Base-by-base conservation (phyloP, 2,329 filamentous ascomycete species). In the Diaporthe destruens region DNA sequence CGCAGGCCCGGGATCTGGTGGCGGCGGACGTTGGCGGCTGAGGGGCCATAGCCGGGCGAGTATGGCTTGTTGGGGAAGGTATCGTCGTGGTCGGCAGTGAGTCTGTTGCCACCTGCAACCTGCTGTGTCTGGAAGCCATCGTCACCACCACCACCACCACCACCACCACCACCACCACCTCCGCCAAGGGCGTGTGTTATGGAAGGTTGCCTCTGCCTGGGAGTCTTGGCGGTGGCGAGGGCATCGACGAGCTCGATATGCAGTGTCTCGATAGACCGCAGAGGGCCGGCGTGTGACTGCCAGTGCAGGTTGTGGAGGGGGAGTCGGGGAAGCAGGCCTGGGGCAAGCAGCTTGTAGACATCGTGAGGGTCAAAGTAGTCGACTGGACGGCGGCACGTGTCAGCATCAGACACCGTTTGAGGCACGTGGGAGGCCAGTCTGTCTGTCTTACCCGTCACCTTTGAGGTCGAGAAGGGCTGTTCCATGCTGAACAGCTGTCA, bases 1-100 rank as follows among this genome's bases (percentile, higher is more conserved):
- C 96, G 92, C 71, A 99, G 84, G 4, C 96, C 97, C 1, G 96
- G 96, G 69, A 99, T 98, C 80, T 99, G 96, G 80, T 99, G 96
- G 65, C 96, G 89, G 61, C 96, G 90, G 77, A 83, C 74, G 77
- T 79, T 51, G 78, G 81, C 54, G 9, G 68, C 36, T 0, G 69
- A 71, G 11, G 72, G 61, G 23, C 72, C 72, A 32, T 71, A 73
- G 39, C 72, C 72, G 6, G 72, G 72, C 25, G 72, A 73, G 66
- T 69, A 72, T 23, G 71, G 71, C 11, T 70, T 74, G 18, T 71
- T 20, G 5, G 70, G 72, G n/a, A 74, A 72, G 32, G 56, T 51
- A 34, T 72, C 71, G n/a, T 51, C 59, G 8, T 59, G 36, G 18
- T 69, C 71, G 71, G 18, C 73, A 23, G 65, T 53, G 4, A 70